phyloP scores from a whole-genome alignment of 164 flowering plant genomes.

The Liriodendron chinense region DNA sequence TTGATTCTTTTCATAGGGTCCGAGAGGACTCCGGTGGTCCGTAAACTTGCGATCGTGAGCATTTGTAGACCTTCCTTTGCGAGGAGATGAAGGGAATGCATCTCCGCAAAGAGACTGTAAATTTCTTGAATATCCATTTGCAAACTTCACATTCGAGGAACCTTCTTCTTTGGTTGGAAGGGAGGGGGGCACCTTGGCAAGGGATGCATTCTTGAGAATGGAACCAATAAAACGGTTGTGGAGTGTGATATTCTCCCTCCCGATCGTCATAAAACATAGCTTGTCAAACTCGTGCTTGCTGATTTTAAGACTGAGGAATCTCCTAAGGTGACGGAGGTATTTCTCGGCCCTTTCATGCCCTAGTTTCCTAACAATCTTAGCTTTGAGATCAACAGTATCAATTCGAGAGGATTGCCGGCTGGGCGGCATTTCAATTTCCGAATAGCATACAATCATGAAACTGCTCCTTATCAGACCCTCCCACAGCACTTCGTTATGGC shows the following conservation, averaged over 20 bases:
- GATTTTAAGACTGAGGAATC: conserved; percentile 46
- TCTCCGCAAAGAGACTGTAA: conserved; percentile 47
- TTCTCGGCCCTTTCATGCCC: conserved; percentile 63
- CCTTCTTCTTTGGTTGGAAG: conserved; percentile 30
- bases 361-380: conserved; percentile 42
- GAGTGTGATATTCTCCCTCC: conserved; percentile 65
- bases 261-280: conserved; percentile 50
- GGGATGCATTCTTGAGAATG: conserved; percentile 60
- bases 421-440: conserved; percentile 35
- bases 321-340: conserved; percentile 56
- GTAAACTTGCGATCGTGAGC: conserved; percentile 43
- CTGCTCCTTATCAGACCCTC: not conserved
- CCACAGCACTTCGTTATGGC: not conserved
- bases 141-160: conserved; percentile 24
- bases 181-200: conserved; percentile 51
- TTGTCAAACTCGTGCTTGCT: conserved; percentile 61
- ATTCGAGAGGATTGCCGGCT: conserved; percentile 38
- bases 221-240: conserved; percentile 63
- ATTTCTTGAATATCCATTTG: conserved; percentile 39
- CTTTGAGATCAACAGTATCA: conserved; percentile 60
- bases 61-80: conserved; percentile 50
- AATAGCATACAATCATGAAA: conserved; percentile 22
- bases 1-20: conserved; percentile 44
- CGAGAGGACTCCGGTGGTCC: conserved; percentile 64
- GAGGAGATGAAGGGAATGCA: conserved; percentile 54